Base-by-base conservation (phyloP, 768 basidiomycete species). In the Phanerochaete sordida region DNA sequence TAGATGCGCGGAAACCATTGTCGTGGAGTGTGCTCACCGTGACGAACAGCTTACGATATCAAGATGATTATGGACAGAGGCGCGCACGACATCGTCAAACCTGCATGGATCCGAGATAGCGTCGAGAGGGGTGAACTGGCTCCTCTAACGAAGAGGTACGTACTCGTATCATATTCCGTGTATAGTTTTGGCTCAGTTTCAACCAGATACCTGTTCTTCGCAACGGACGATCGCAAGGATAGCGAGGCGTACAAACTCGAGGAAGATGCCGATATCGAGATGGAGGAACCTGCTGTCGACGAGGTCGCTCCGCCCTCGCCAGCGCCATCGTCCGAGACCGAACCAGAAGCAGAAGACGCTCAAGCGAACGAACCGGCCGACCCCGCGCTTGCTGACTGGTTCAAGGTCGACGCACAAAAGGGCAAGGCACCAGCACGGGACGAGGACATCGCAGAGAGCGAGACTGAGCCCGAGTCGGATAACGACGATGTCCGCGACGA, bases 71-170 rank as follows among this genome's bases (percentile, higher is more conserved):
- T 93, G 53, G 79, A 87, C 58, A 91, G 90, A 66, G 87, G 80
- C 3, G 76, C 78, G 0, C 76, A 85, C 57, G 88, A 93, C 63
- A 84, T 96, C 52, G 75, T 96, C 60, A 86, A 81, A 57, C 92
- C 95, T 0, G 74, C 81, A 28, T 98, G 95, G 94, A 77, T 98
- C 56, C 68, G 78, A 37, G 91, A 94, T 67, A 95, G 88, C 24
- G 78, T 95, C n/a, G 76, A 79, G 5, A 74, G 76, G 28, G 81
- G 79, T 12, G 75, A 81, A 59, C 75, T 78, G 21, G 72, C 84
- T 27, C 87, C 91, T 0, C 74, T 95, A 60, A 78, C 72, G 39
- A 86, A 87, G 73, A 88, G 84, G 93, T 94, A 66, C 7, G 60
- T 33, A 12, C 35, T n/a, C n/a, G n/a, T n/a, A 2, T n/a, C 11